These are phyloP conservation scores for Fusarium staphyleae DNA, from an alignment of 2,329 filamentous ascomycete genomes.

Conservation along the genomic window DNA sequence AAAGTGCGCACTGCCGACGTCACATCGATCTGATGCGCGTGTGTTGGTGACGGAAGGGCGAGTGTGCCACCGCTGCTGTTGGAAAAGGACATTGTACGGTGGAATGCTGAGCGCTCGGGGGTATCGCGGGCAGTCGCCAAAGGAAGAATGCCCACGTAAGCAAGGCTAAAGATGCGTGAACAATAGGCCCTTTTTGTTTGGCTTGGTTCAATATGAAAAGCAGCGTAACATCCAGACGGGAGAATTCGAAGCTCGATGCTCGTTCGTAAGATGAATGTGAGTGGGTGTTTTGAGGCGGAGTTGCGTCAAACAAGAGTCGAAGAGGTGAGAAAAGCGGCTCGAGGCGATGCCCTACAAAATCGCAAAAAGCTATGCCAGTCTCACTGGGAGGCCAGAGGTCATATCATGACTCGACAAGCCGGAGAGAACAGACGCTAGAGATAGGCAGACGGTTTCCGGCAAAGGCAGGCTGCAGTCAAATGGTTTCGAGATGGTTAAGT, in stretches of 20 bases:
- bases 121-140: slow-evolving; percentile 36
- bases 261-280: slow-evolving; percentile 16
- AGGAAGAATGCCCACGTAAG: slow-evolving; percentile 43
- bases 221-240: slow-evolving; percentile 17
- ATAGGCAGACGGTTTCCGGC: slow-evolving; percentile 24
- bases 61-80: slow-evolving; percentile 75
- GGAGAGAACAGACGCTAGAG: slow-evolving; percentile 27
- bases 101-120: slow-evolving; percentile 40
- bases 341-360: slow-evolving; percentile 37
- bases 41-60: slow-evolving; percentile 85
- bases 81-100: slow-evolving; percentile 63
- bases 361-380: slow-evolving; percentile 40
- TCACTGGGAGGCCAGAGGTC: slow-evolving; percentile 37
- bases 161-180: slow-evolving; percentile 22
- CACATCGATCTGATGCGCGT: slow-evolving; percentile 82
- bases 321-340: slow-evolving; percentile 27
- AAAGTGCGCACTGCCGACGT: slow-evolving; percentile 83
- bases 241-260: slow-evolving; percentile 11
- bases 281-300: slow-evolving; percentile 8
- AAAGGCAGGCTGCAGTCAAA: slow-evolving; percentile 30
- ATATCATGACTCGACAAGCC: slow-evolving; percentile 42
- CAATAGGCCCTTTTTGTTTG: slow-evolving; percentile 16
- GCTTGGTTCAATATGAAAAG: slow-evolving; percentile 17
- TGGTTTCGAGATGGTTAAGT: slow-evolving; percentile 16
- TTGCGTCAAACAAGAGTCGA: slow-evolving; percentile 22